Base-by-base conservation (phyloP, 2,329 filamentous ascomycete species). In the Alternaria sp. region DNA sequence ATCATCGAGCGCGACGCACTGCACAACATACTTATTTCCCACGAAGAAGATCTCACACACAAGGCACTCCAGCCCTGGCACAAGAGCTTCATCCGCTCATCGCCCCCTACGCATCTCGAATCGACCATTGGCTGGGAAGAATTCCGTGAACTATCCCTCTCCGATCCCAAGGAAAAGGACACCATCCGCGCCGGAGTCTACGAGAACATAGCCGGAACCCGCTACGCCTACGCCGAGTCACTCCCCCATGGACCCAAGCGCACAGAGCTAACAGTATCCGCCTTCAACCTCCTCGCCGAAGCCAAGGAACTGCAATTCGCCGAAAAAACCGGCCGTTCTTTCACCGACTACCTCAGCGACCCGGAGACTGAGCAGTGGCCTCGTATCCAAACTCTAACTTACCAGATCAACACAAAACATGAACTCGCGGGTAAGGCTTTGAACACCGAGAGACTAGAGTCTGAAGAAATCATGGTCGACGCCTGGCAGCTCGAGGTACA, bases 1-100 rank as follows among this genome's bases (percentile, higher is more conserved):
- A 88, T 99, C 60, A 87, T 99, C 71, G 95, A 99, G 85, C 87
- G 90, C 76, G 80, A 82, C 40, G 94, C 94, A 34, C 82, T 99
- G 72, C 85, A 88, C 77, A 84, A 86, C 75, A 87, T 98, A 74
- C 84, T 97, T 10, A 56, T 64, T 21, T 54, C 60, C 5, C 72
- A 75, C 57, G 63, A 72, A 37, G 65, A 70, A 40, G 71, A 75
- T n/a, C 59, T 75, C 17, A 71, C 66, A 48, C 63, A 72, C 62
- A 67, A 53, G 31, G 28, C 62, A 5, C 37, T 70, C 17, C 55
- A 55, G 37, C 68, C 70, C 40, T 69, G 66, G 64, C 62, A 71
- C 56, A 68, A 65, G 54, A 48, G 56, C 48, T 50, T 68, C 26
- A 49, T 68, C 53, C 57, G 60, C 23, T 60, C 62, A 33, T 61